These are phyloP conservation scores for Exophiala aquamarina DNA, from an alignment of 2,329 filamentous ascomycete genomes.

Conservation along the genomic window DNA sequence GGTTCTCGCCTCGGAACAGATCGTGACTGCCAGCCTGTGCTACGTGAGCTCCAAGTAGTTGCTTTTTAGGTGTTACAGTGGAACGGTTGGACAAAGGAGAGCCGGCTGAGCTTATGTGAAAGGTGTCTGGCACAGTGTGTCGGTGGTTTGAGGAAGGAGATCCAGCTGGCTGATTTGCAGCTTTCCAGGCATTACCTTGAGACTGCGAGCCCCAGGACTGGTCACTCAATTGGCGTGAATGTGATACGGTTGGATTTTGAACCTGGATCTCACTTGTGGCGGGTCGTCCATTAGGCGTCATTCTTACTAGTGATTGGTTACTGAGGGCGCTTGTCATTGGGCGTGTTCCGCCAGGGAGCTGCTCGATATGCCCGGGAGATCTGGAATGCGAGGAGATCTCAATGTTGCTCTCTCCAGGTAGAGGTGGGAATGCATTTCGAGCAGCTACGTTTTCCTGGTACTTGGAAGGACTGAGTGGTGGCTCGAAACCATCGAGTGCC, in stretches of 20 bases:
- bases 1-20: neutral
- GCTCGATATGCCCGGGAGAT: neutral
- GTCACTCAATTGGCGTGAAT: neutral
- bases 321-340: neutral
- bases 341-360: neutral
- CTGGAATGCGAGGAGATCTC: slow-evolving; percentile 2
- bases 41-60: neutral
- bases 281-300: neutral
- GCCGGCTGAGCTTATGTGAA: neutral
- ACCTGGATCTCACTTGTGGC: neutral
- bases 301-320: neutral
- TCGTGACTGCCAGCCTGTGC: neutral
- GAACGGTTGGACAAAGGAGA: too few relatives aligned
- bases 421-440: slow-evolving; percentile 23
- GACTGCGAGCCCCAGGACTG: neutral
- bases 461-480: slow-evolving; percentile 19
- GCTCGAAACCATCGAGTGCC: slow-evolving; percentile 15
- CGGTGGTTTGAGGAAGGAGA: neutral
- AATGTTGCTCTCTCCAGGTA: slow-evolving; percentile 3
- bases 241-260: neutral
- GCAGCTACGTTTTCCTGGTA: slow-evolving; percentile 28
- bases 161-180: neutral
- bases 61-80: neutral
- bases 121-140: neutral
- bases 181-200: too few relatives aligned